These are phyloP conservation scores for Thermoascus crustaceus DNA, from an alignment of 2,329 filamentous ascomycete genomes.

Conservation along the genomic window DNA sequence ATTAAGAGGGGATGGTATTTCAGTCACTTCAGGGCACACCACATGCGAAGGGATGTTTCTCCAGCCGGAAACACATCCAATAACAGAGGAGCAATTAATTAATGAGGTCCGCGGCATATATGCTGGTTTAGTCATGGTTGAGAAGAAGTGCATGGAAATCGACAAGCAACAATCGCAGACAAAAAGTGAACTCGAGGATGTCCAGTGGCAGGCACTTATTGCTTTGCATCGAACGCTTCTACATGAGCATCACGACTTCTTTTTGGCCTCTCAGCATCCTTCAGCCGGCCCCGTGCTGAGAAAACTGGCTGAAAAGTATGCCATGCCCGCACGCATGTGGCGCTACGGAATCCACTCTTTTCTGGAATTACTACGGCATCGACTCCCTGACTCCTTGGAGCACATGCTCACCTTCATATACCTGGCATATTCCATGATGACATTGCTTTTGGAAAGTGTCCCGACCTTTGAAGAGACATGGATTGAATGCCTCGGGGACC, in stretches of 20 bases:
- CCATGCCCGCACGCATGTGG: slow-evolving; percentile 94
- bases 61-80: slow-evolving; percentile 58
- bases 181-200: slow-evolving; percentile 46
- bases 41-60: slow-evolving; percentile 32
- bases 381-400: slow-evolving; percentile 67
- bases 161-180: slow-evolving; percentile 54
- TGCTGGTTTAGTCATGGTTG: slow-evolving; percentile 73
- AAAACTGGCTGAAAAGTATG: slow-evolving; percentile 67
- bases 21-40: too few species aligned
- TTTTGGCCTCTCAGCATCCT: slow-evolving; percentile 79
- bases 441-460: slow-evolving; percentile 76
- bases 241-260: slow-evolving; percentile 78
- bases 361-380: slow-evolving; percentile 65
- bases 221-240: slow-evolving; percentile 71
- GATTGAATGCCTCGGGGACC: slow-evolving; percentile 86
- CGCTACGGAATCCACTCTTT: slow-evolving; percentile 82
- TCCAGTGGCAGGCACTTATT: slow-evolving; percentile 80
- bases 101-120: slow-evolving; percentile 62
- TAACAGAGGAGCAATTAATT: slow-evolving; percentile 69
- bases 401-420: slow-evolving; percentile 92
- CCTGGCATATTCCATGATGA: slow-evolving; percentile 82
- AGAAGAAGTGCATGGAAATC: slow-evolving; percentile 78
- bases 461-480: slow-evolving; percentile 77
- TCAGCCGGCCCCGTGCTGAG: slow-evolving; percentile 61
- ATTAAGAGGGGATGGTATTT: too few species aligned